These are phyloP conservation scores for Calonectria honghensis DNA, from an alignment of 2,329 filamentous ascomycete genomes.

Conservation along the genomic window DNA sequence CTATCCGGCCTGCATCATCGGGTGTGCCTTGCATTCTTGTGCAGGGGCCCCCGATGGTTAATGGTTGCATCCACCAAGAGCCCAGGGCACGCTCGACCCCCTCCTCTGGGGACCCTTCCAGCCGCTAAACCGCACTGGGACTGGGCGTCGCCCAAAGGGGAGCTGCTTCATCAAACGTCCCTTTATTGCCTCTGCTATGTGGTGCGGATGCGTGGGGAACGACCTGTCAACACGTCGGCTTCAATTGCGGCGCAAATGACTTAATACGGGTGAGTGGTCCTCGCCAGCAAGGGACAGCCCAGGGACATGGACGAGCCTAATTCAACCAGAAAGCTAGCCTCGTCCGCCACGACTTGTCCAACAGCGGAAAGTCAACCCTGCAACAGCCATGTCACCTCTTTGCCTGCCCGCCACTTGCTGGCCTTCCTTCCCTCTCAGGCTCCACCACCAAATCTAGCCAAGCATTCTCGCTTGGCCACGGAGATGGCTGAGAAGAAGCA, in stretches of 20 bases:
- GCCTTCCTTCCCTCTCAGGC: slow-evolving; percentile 17
- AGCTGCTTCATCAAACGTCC: slow-evolving; percentile 53
- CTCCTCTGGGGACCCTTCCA: slow-evolving; percentile 6
- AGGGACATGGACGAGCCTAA: slow-evolving; percentile 27
- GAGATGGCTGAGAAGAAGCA: slow-evolving; percentile 43
- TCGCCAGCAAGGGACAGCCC: slow-evolving; percentile 22
- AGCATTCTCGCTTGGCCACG: slow-evolving; percentile 41
- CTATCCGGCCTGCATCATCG: slow-evolving; percentile 13
- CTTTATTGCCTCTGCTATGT: slow-evolving; percentile 43
- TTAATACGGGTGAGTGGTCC: slow-evolving; percentile 33
- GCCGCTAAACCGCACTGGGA: slow-evolving; percentile 44
- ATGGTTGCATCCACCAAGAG: slow-evolving; percentile 7
- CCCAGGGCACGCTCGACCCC: slow-evolving; percentile 13
- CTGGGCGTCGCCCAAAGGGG: slow-evolving; percentile 49
- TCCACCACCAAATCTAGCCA: slow-evolving; percentile 40
- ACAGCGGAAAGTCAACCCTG: slow-evolving; percentile 2
- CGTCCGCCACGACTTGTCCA: slow-evolving; percentile 11
- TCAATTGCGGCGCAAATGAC: slow-evolving; percentile 41
- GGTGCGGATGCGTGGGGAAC: slow-evolving; percentile 46
- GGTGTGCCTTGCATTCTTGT: slow-evolving; percentile 49
- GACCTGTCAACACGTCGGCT: slow-evolving; percentile 48
- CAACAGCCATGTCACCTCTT: slow-evolving; percentile 3
- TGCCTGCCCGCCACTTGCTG: slow-evolving; percentile 25
- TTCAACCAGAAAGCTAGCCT: slow-evolving; percentile 24
- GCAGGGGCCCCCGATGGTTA: slow-evolving; percentile 21